Base-by-base conservation (phyloP, 2,329 filamentous ascomycete species). In the Venturia oleaginea region DNA sequence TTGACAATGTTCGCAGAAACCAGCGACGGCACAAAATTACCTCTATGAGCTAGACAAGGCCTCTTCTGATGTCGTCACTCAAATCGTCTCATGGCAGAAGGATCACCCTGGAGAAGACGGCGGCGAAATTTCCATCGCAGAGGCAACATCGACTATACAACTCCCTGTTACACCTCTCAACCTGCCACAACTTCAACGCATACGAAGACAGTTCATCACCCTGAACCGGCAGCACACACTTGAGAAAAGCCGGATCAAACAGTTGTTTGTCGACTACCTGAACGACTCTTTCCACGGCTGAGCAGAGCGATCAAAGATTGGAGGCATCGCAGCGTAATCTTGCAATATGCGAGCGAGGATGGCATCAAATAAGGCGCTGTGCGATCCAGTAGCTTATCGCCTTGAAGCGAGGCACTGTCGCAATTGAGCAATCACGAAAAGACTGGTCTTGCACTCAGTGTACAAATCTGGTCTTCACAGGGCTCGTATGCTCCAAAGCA, bases 41-140 rank as follows among this genome's bases (percentile, higher is more conserved):
- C 80, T 95, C 62, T 92, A 94, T 73, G 82, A 91, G 66, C 80
- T 95, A 30, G 91, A 95, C 75, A 85, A 85, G 67, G 86, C 86
- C 72, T 93, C 90, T 8, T 90, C 92, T 69, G 88, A 88, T 63
- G 84, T 95, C 37, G 82, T 94, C 63, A 84, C 85, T 69, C 80
- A 81, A 64, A 86, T 95, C 43, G 75, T 89, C 65, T 84, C 88
- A 59, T 86, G 85, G 77, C 84, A 89, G 72, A 82, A 84, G 66
- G 81, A 85, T 65, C 86, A 91, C 63, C 73, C 77, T 8, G 83
- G 81, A 1, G 87, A 89, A 67, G 84, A 81, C 30, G 85, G 85
- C 8, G 83, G 81, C 24, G 80, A 84, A 67, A 81, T 90, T 34
- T 75, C 65, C 15, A 77, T 89, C 19, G 74, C 80, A 2, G 78